A percentile compares a stretch with the other conserved stretches of the same genome.
phyloP scores from a whole-genome alignment of 495 filamentous ascomycete species.

The Xylaria flabelliformis region DNA sequence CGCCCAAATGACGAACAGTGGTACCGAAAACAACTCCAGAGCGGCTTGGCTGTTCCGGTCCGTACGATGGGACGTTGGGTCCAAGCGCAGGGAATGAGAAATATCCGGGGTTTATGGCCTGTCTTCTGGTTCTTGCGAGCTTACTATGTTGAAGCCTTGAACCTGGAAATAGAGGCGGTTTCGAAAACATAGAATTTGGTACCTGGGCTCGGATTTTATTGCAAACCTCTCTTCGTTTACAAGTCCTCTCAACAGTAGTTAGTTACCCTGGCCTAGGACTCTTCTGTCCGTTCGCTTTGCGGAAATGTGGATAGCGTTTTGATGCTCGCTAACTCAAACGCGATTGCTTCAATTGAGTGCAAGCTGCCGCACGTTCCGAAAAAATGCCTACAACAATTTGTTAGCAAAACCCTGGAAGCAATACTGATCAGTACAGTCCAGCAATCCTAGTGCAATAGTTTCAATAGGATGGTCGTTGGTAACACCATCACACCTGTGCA shows the following conservation, averaged over 20 bases:
- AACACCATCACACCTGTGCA: not conserved
- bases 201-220: not conserved
- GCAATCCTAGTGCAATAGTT: not conserved
- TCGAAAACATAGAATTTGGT: not conserved
- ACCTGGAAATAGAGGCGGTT: not conserved
- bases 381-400: not conserved
- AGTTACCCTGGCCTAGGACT: not conserved
- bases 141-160: not conserved
- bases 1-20: not conserved
- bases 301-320: not conserved
- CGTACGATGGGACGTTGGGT: not conserved
- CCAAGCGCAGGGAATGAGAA: not conserved
- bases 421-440: too few relatives aligned
- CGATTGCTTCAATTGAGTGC: not conserved
- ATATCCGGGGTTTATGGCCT: not conserved
- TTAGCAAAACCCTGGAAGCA: not conserved
- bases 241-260: not conserved
- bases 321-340: not conserved
- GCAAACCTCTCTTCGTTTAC: not conserved
- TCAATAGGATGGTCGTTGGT: not conserved
- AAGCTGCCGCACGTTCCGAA: conserved; percentile 8
- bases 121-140: not conserved
- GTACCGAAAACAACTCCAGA: not conserved
- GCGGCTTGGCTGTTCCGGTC: not conserved
- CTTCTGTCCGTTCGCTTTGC: not conserved